Evolutionary conservation across 1,139 yeast species (phyloP).

Genomic region (Entelexis sorbosivorans): DNA sequence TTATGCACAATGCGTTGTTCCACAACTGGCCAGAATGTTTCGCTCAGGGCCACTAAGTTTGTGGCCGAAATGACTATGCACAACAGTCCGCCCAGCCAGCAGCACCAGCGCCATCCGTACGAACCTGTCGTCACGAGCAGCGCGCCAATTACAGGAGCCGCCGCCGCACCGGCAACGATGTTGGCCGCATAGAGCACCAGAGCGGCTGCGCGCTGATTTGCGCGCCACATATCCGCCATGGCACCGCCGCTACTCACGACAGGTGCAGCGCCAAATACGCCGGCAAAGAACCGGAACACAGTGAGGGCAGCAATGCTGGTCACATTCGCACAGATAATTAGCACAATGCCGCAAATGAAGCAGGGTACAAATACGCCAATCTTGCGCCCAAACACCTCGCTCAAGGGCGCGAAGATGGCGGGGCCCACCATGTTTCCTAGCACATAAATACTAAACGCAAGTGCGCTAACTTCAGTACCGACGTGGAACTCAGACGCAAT

Average conservation of each 20-base stretch:
- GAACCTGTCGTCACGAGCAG: constrained; percentile 34
- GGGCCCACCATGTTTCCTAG: constrained; percentile 44
- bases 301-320: constrained; percentile 48
- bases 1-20: constrained; percentile 46
- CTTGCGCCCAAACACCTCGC: constrained; percentile 67
- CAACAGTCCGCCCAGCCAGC: constrained; percentile 54
- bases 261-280: constrained; percentile 64
- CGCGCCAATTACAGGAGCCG: constrained; percentile 70
- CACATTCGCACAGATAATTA: constrained; percentile 26
- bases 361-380: constrained; percentile 54
- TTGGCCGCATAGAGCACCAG: constrained; percentile 56
- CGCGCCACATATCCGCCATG: constrained; percentile 52
- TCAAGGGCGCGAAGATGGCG: constrained; percentile 61
- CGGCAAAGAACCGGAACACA: constrained; percentile 59
- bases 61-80: constrained; percentile 46
- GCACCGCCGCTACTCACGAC: constrained; percentile 71
- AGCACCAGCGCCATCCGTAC: constrained; percentile 45
- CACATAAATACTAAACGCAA: constrained; percentile 58
- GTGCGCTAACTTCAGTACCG: constrained; percentile 48
- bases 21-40: constrained; percentile 61
- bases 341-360: constrained; percentile 37
- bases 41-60: constrained; percentile 43
- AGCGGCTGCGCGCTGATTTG: constrained; percentile 54
- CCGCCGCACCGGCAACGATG: constrained; percentile 60
- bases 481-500: constrained; percentile 27